A percentile compares a stretch with the other conserved stretches of the same genome.
Conservation (phyloP, 169 alveolate genomes). For the Theileria sp. region DNA sequence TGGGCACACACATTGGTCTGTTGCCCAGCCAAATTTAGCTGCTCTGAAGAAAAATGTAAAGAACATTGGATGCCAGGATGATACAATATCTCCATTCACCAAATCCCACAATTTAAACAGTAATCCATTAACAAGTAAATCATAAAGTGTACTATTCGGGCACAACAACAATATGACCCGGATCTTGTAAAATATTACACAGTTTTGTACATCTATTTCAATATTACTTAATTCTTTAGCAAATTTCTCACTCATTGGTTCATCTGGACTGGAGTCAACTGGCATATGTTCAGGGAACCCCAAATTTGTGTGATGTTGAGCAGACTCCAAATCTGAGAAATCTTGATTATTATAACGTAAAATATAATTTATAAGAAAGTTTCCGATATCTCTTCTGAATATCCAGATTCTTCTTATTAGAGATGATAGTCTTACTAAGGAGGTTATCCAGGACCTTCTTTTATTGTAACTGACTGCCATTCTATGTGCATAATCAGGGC, state of each 20-base stretch:
- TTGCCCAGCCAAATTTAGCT: slow-evolving; percentile 63
- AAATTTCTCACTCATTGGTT: background rate
- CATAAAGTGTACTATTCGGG: slow-evolving; percentile 46
- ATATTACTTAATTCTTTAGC: slow-evolving; percentile 1
- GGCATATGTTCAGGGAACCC: background rate
- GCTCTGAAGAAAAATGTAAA: slow-evolving; percentile 43
- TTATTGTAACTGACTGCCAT: slow-evolving; percentile 17
- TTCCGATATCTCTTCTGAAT: slow-evolving; percentile 46
- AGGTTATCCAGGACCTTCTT: slow-evolving; percentile 31
- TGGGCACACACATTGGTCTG: slow-evolving; percentile 30
- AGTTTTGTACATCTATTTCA: slow-evolving; percentile 30
- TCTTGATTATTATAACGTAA: background rate
- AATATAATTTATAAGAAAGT: background rate
- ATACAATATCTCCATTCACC: slow-evolving; percentile 41
- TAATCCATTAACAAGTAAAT: slow-evolving; percentile 35
- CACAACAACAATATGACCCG: slow-evolving; percentile 48
- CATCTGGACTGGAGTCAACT: background rate
- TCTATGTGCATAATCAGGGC: background rate
- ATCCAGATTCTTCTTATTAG: slow-evolving; percentile 55
- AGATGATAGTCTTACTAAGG: slow-evolving; percentile 32
- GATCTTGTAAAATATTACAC: slow-evolving; percentile 45
- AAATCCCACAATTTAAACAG: slow-evolving; percentile 60
- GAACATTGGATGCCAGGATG: slow-evolving; percentile 60
- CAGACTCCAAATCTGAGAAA: slow-evolving; percentile 4
- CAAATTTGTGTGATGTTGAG: background rate